Conservation (phyloP, 2,329 filamentous ascomycete genomes). For the Cladophialophora bantiana region DNA sequence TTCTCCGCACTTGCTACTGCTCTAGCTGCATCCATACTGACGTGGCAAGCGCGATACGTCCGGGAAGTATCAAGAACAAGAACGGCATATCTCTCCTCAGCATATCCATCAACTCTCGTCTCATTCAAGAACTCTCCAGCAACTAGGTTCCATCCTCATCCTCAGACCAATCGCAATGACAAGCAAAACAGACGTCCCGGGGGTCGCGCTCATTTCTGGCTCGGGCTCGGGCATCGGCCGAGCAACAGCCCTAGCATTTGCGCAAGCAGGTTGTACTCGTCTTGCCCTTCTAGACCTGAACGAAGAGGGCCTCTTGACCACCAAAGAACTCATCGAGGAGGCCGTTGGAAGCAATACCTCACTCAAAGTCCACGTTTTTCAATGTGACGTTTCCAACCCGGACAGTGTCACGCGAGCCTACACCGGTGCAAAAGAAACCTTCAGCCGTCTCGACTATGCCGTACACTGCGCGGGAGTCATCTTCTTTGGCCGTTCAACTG, state of each 20-base stretch:
- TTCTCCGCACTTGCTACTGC: not conserved
- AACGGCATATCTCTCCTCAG: not conserved
- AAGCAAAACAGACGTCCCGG: slow-evolving; percentile 25
- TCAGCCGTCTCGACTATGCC: slow-evolving; percentile 62
- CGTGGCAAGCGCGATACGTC: slow-evolving; percentile 1
- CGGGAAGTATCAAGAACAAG: not conserved
- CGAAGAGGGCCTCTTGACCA: slow-evolving; percentile 22
- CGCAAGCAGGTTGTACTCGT: slow-evolving; percentile 70
- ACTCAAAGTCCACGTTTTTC: slow-evolving; percentile 42
- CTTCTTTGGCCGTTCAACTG: slow-evolving; percentile 51
- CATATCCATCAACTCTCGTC: not conserved
- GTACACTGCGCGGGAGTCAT: slow-evolving; percentile 64
- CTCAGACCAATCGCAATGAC: slow-evolving; percentile 11
- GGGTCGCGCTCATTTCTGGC: slow-evolving; percentile 28
- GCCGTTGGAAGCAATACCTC: slow-evolving; percentile 43
- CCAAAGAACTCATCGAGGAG: slow-evolving; percentile 38
- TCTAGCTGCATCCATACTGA: slow-evolving; percentile 4
- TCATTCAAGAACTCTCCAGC: not conserved
- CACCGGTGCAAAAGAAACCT: slow-evolving; percentile 44
- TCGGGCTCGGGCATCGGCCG: slow-evolving; percentile 78
- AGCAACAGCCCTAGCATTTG: slow-evolving; percentile 80
- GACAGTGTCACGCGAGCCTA: slow-evolving; percentile 52
- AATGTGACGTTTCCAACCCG: slow-evolving; percentile 58
- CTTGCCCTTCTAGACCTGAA: slow-evolving; percentile 28
- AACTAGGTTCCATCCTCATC: not conserved